Conservation (phyloP, 306 rosid species). For the Vicia villosa region DNA sequence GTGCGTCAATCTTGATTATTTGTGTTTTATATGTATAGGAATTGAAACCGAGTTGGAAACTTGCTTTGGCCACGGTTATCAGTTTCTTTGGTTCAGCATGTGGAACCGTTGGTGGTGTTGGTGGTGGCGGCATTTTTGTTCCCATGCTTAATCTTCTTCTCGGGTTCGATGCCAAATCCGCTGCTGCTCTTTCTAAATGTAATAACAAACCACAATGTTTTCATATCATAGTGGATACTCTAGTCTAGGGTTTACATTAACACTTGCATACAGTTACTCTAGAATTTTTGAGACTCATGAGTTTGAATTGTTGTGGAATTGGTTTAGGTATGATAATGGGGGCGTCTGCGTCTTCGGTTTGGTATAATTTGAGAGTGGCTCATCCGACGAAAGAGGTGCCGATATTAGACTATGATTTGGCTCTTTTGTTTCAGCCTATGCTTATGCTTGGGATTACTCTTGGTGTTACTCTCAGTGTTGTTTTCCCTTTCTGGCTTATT, state of each 20-base stretch:
- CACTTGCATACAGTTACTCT: too few species aligned
- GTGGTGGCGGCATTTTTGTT: constrained; percentile 96
- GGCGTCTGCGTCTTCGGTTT: constrained; percentile 84
- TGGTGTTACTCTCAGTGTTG: constrained; percentile 87
- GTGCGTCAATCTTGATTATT: neutral
- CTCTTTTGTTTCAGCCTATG: constrained; percentile 92
- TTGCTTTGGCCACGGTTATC: constrained; percentile 71
- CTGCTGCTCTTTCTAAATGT: constrained; percentile 97
- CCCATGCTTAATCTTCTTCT: constrained; percentile 89
- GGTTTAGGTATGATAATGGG: constrained; percentile 94
- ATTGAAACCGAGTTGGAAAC: constrained; percentile 66
- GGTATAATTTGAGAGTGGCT: constrained; percentile 84
- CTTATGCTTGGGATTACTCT: constrained; percentile 91
- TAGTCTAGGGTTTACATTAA: neutral
- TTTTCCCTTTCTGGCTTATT: constrained; percentile 96
- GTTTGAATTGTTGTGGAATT: constrained; percentile 10
- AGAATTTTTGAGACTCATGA: too few species aligned
- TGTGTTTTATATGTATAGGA: constrained; percentile 48
- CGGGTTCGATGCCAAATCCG: constrained; percentile 91
- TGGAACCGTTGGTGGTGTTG: constrained; percentile 96
- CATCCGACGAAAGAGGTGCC: constrained; percentile 92
- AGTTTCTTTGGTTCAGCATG: constrained; percentile 91
- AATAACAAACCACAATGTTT: neutral
- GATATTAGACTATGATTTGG: constrained; percentile 79
- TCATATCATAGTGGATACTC: neutral